Base-by-base conservation (phyloP, 2,329 filamentous ascomycete species). In the Fusarium pilosicola region DNA sequence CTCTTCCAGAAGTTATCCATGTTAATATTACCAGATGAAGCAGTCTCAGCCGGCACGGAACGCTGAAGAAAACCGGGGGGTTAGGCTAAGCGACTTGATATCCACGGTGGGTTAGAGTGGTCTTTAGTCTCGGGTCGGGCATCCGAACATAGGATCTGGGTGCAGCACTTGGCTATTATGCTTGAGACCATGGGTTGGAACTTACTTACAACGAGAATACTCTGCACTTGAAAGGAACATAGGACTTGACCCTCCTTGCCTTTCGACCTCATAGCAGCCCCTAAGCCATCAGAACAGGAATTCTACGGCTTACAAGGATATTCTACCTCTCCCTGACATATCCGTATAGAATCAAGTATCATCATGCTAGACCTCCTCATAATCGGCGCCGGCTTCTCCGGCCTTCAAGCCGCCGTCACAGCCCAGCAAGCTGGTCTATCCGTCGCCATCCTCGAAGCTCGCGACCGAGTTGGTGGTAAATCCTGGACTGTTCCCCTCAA, bases 401-500 rank as follows among this genome's bases (percentile, higher is more conserved):
- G 81, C 24, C 80, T 84, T 15, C 70, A 79, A 28, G 83, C 84
- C 1, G 84, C 84, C 2, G 55, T 77, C 13, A 73, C 79, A 3
- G 68, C 86, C 6, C 75, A 81, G 8, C 57, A 76, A 3, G 80
- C 81, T 0, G 84, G 84, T 3, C 75, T 85, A 10, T 82, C 81
- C 0, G 79, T 81, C n/a, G 64, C 84, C 1, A 81, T 89, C 0
- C 78, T 89, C 3, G 88, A 89, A 71, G 86, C 86, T 4, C 80
- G 84, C 9, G 81, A 87, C 45, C 82, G 85, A 0, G 85, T 88
- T 1, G 87, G 87, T 0, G 87, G 88, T 12, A 89, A 89, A 77
- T 87, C 85, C 0, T 86, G 81, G 79, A 85, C 82, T 7, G 65
- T 79, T 7, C 77, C 79, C 3, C 69, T 80, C 14, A 72, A 79